Conservation (phyloP, 2,329 filamentous ascomycete species). For the Nemania sp. region DNA sequence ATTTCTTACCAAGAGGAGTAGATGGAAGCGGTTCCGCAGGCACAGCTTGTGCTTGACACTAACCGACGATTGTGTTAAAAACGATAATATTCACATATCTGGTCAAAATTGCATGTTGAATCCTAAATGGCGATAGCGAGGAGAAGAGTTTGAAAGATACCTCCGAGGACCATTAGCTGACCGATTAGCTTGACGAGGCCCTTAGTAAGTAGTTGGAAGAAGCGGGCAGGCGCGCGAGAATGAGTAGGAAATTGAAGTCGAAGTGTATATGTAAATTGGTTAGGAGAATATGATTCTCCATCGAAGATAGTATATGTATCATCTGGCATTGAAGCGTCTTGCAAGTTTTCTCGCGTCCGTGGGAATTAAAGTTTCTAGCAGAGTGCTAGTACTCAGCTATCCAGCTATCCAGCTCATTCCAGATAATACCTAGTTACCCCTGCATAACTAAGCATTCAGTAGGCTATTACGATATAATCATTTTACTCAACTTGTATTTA, state of each 20-base stretch:
- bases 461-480: background rate
- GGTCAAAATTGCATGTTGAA: conserved; percentile 1
- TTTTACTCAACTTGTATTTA: background rate
- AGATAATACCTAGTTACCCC: background rate
- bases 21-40: background rate
- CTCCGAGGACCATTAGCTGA: background rate
- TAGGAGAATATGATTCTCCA: conserved; percentile 13
- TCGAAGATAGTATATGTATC: conserved; percentile 16
- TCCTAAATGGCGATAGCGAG: background rate
- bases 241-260: conserved; percentile 4
- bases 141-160: background rate
- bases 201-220: background rate
- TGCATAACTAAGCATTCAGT: background rate
- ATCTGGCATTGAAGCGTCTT: conserved; percentile 15
- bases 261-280: conserved; percentile 29
- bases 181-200: conserved; percentile 1
- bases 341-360: background rate
- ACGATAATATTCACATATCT: background rate
- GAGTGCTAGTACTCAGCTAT: background rate
- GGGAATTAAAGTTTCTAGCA: background rate
- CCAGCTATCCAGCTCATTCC: background rate
- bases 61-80: background rate
- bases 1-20: conserved; percentile 89
- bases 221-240: background rate
- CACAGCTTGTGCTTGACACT: background rate